Conservation (phyloP, 164 flowering plant genomes). For the Vitis vinifera region DNA sequence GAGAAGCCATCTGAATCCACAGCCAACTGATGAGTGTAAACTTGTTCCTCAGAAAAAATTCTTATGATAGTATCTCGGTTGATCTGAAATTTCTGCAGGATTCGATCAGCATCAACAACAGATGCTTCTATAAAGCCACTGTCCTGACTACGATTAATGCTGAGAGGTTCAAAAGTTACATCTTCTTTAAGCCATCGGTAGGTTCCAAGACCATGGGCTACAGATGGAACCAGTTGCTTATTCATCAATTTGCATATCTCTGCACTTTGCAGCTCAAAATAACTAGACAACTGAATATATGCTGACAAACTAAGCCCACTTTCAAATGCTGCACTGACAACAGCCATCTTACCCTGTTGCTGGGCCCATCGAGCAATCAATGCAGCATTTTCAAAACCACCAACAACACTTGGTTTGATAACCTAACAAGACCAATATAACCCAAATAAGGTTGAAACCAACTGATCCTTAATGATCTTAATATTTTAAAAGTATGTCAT, state of each 20-base stretch:
- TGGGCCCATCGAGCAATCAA: slow-evolving; percentile 87
- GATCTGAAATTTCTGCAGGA: slow-evolving; percentile 52
- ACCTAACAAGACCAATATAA: slow-evolving; percentile 48
- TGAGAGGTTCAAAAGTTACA: slow-evolving; percentile 50
- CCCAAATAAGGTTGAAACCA: neutral
- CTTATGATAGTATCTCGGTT: slow-evolving; percentile 38
- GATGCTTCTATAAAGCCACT: slow-evolving; percentile 68
- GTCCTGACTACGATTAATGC: slow-evolving; percentile 34
- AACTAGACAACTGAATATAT: slow-evolving; percentile 66
- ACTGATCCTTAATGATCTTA: neutral
- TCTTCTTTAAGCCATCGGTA: slow-evolving; percentile 88
- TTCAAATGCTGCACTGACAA: slow-evolving; percentile 88
- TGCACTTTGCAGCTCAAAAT: slow-evolving; percentile 57
- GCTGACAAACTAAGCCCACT: slow-evolving; percentile 75
- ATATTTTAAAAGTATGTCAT: neutral
- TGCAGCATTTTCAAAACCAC: slow-evolving; percentile 90
- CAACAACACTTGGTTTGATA: slow-evolving; percentile 88
- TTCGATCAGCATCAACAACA: slow-evolving; percentile 53
- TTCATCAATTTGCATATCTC: slow-evolving; percentile 39
- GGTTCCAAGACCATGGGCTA: slow-evolving; percentile 97
- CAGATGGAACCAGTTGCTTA: slow-evolving; percentile 27
- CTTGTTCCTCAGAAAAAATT: slow-evolving; percentile 33
- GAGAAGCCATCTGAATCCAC: slow-evolving; percentile 39
- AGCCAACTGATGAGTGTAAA: slow-evolving; percentile 39
- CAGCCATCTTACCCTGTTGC: slow-evolving; percentile 71